phyloP scores from a whole-genome alignment of 164 flowering plant species.

The Chimonanthus praecox region DNA sequence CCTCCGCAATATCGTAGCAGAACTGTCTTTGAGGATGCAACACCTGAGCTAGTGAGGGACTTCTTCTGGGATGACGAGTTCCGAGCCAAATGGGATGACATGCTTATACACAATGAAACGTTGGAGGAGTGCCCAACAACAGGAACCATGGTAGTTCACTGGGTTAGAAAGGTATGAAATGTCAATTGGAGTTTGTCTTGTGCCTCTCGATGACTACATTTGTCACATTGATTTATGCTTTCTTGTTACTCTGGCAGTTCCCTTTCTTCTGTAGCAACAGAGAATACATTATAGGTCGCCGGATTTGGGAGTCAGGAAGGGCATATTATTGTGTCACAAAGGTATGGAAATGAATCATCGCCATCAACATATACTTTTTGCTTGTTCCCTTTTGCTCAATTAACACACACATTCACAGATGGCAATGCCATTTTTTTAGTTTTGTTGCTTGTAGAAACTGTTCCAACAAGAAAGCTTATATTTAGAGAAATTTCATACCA shows the following conservation, averaged over 20 bases:
- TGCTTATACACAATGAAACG: slow-evolving; percentile 43
- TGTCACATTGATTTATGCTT: slow-evolving; percentile 10
- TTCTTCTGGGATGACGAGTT: slow-evolving; percentile 87
- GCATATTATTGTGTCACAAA: slow-evolving; percentile 72
- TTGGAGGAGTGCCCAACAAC: slow-evolving; percentile 58
- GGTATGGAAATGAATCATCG: slow-evolving; percentile 26
- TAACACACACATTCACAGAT: background rate
- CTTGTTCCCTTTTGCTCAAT: background rate
- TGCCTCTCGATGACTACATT: slow-evolving; percentile 1
- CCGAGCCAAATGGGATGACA: slow-evolving; percentile 70
- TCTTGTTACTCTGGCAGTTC: slow-evolving; percentile 33
- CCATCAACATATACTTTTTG: background rate
- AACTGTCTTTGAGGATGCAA: slow-evolving; percentile 62
- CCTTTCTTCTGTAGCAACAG: slow-evolving; percentile 78
- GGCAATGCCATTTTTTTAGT: background rate
- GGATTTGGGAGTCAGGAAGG: slow-evolving; percentile 57
- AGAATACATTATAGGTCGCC: slow-evolving; percentile 66
- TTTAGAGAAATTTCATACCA: background rate
- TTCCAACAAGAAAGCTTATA: background rate
- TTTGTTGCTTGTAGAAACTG: background rate
- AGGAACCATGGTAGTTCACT: slow-evolving; percentile 74
- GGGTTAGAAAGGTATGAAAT: slow-evolving; percentile 61
- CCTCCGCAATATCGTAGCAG: slow-evolving; percentile 74
- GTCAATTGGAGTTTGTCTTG: background rate
- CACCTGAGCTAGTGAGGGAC: slow-evolving; percentile 67